Conservation (phyloP, 2,329 filamentous ascomycete species). For the Alternaria brassicicola region DNA sequence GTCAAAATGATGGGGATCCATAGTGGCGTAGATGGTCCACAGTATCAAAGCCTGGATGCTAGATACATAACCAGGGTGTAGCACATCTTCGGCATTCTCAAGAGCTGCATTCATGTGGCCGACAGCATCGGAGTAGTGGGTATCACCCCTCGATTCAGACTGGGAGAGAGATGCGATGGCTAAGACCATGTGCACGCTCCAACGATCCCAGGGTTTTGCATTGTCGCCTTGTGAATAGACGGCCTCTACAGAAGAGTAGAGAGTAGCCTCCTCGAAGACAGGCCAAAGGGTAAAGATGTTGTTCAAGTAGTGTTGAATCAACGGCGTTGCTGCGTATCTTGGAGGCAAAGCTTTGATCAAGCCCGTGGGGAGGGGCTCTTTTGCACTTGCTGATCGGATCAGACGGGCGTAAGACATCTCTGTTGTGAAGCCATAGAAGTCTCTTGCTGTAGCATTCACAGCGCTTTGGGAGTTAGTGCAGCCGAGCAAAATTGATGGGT, state of each 20-base stretch:
- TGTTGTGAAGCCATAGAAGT: constrained; percentile 86
- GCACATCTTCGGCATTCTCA: constrained; percentile 77
- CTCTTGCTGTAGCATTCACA: constrained; percentile 90
- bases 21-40: constrained; percentile 85
- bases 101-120: constrained; percentile 70
- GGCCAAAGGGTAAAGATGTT: constrained; percentile 83
- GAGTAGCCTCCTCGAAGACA: constrained; percentile 77
- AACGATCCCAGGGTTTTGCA: constrained; percentile 73
- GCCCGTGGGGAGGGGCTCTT: constrained; percentile 71
- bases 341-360: constrained; percentile 69
- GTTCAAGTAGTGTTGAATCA: constrained; percentile 83
- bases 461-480: constrained; percentile 61
- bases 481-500: neutral
- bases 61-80: constrained; percentile 81
- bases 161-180: constrained; percentile 79
- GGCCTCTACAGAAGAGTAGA: constrained; percentile 80
- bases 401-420: constrained; percentile 93
- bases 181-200: constrained; percentile 86
- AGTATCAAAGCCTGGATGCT: constrained; percentile 89
- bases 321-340: constrained; percentile 68
- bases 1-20: constrained; percentile 90
- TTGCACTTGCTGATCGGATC: constrained; percentile 80
- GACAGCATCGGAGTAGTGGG: constrained; percentile 66
- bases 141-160: constrained; percentile 69
- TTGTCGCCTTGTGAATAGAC: constrained; percentile 74